Conservation (phyloP, 805 yeast genomes). For the Barnettozyma populi region DNA sequence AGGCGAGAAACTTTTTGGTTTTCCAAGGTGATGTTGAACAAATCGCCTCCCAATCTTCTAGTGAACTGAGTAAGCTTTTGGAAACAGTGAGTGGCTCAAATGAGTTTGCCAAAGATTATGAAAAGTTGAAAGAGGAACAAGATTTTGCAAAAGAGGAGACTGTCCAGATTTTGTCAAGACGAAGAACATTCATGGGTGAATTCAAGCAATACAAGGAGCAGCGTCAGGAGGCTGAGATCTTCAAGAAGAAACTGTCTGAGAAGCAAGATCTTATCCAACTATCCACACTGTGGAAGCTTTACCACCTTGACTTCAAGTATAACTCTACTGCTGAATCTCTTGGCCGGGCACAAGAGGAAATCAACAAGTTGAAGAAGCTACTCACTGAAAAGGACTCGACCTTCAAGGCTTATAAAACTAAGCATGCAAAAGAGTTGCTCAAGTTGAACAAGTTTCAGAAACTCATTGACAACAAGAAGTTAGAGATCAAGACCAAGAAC, state of each 20-base stretch:
- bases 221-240: slow-evolving; percentile 62
- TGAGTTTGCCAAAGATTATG: slow-evolving; percentile 64
- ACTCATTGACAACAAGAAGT: slow-evolving; percentile 31
- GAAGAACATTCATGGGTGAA: slow-evolving; percentile 67
- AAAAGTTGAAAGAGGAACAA: slow-evolving; percentile 51
- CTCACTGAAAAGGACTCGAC: slow-evolving; percentile 33
- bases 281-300: slow-evolving; percentile 59
- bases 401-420: slow-evolving; percentile 34
- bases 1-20: slow-evolving; percentile 87
- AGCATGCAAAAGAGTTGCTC: slow-evolving; percentile 43
- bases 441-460: slow-evolving; percentile 37
- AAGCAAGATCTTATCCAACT: slow-evolving; percentile 41
- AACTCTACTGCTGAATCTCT: slow-evolving; percentile 20
- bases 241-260: slow-evolving; percentile 48
- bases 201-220: slow-evolving; percentile 75
- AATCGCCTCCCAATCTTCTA: slow-evolving; percentile 81
- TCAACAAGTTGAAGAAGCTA: slow-evolving; percentile 29
- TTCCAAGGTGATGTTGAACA: slow-evolving; percentile 97
- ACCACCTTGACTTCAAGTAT: slow-evolving; percentile 45
- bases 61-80: slow-evolving; percentile 63
- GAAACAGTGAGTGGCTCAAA: slow-evolving; percentile 83
- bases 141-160: slow-evolving; percentile 63
- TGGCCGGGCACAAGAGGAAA: slow-evolving; percentile 23
- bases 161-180: slow-evolving; percentile 57
- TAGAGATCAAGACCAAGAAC: slow-evolving; percentile 37